Evolutionary conservation across 2,329 filamentous ascomycete genomes (phyloP).

Genomic region (Fusarium falciforme): DNA sequence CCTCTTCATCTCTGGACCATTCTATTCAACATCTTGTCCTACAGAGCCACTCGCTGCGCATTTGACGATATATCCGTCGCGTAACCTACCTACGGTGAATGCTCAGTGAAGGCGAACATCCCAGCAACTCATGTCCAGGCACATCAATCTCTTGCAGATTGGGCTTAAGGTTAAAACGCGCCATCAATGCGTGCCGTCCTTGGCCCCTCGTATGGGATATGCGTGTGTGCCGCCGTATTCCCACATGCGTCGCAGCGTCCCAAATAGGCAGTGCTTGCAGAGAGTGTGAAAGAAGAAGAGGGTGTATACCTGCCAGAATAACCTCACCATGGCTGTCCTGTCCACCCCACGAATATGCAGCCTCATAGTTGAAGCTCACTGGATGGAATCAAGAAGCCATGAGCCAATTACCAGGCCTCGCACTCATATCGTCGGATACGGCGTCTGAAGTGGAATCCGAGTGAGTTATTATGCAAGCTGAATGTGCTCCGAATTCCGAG

Average conservation of each 20-base stretch:
- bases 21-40: background rate
- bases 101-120: background rate
- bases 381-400: background rate
- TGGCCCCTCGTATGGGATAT: conserved; percentile 1
- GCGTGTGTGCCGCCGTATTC: background rate
- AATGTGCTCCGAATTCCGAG: conserved; percentile 12
- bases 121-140: background rate
- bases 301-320: background rate
- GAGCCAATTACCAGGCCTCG: background rate
- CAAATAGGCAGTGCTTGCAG: background rate
- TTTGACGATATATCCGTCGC: background rate
- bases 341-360: background rate
- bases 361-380: background rate
- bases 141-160: background rate
- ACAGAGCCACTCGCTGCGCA: background rate
- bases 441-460: background rate
- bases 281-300: background rate
- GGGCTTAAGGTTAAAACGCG: conserved; percentile 1
- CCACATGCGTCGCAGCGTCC: background rate
- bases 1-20: background rate
- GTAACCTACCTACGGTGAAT: fast-evolving
- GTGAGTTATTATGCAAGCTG: background rate
- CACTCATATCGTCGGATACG: too few relatives aligned
- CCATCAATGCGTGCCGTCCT: background rate
- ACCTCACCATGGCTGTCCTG: background rate